Evolutionary conservation across 768 basidiomycete genomes (phyloP).

Genomic region (Suillus subalutaceus): DNA sequence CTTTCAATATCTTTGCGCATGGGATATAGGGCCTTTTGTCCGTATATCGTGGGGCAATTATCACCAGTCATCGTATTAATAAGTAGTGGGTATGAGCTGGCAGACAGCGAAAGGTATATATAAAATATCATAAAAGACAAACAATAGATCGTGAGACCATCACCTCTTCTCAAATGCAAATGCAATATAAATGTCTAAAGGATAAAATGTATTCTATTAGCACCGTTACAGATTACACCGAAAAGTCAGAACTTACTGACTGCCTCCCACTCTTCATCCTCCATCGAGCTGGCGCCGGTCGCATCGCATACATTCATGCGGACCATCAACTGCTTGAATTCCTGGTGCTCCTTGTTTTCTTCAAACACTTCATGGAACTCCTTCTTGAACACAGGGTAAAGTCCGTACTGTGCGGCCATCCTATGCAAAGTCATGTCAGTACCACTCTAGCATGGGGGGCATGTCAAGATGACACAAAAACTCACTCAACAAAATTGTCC

Average conservation of each 20-base stretch:
- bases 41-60: neutral
- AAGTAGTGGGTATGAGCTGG: neutral
- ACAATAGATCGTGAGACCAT: slow-evolving; percentile 11
- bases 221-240: neutral
- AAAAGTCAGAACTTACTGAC: slow-evolving; percentile 71
- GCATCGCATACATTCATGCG: slow-evolving; percentile 91
- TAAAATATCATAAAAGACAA: slow-evolving; percentile 11
- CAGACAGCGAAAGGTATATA: neutral
- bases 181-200: slow-evolving; percentile 86
- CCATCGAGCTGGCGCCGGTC: slow-evolving; percentile 88
- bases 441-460: neutral
- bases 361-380: slow-evolving; percentile 90
- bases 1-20: neutral
- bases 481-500: slow-evolving; percentile 87
- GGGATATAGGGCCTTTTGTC: neutral
- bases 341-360: slow-evolving; percentile 76
- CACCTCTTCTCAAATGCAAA: slow-evolving; percentile 84
- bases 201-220: slow-evolving; percentile 7
- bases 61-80: neutral
- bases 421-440: slow-evolving; percentile 43
- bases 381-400: slow-evolving; percentile 76
- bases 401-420: slow-evolving; percentile 79
- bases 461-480: slow-evolving; percentile 13
- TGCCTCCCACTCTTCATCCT: slow-evolving; percentile 96
- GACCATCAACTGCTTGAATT: slow-evolving; percentile 82